Evolutionary conservation across 2,329 filamentous ascomycete genomes (phyloP).

Genomic region (Colletotrichum lindemuthianum): DNA sequence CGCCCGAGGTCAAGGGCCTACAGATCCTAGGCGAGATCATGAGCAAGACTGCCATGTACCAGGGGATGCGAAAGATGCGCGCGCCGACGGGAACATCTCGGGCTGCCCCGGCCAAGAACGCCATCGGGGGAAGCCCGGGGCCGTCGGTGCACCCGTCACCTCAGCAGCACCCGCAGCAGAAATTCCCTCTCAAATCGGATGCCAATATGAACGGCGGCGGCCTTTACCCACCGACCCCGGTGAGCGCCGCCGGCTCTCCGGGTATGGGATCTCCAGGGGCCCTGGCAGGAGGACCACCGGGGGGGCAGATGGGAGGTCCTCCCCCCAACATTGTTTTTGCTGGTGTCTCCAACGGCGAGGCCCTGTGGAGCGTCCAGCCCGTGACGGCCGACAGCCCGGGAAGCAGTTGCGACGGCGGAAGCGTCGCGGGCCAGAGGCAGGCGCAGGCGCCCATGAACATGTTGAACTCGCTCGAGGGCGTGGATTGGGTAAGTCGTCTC

Average conservation of each 20-base stretch:
- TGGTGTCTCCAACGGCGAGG: conserved; percentile 59
- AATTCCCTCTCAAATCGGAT: conserved; percentile 33
- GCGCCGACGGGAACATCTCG: conserved; percentile 58
- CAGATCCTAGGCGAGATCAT: conserved; percentile 71
- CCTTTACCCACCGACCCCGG: conserved; percentile 18
- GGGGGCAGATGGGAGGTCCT: conserved; percentile 28
- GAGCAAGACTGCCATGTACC: conserved; percentile 68
- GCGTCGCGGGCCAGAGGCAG: conserved; percentile 38
- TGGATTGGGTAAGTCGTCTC: conserved; percentile 70
- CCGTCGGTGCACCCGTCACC: conserved; percentile 31
- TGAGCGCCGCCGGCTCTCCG: conserved; percentile 17
- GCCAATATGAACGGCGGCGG: conserved; percentile 11
- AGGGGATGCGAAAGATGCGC: conserved; percentile 66
- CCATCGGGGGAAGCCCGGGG: conserved; percentile 44
- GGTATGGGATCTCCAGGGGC: conserved; percentile 30
- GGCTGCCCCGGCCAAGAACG: conserved; percentile 49
- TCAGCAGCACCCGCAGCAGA: conserved; percentile 27
- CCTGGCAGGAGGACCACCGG: conserved; percentile 17
- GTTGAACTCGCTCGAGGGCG: conserved; percentile 54
- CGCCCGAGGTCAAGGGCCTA: conserved; percentile 66
- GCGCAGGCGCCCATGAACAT: conserved; percentile 30
- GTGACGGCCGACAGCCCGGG: conserved; percentile 53
- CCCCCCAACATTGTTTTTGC: conserved; percentile 53
- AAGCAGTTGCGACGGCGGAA: conserved; percentile 54
- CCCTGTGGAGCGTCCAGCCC: conserved; percentile 55